These are phyloP conservation scores for Chlorella sp. DNA, from an alignment of 139 green algal species.

Conservation along the genomic window DNA sequence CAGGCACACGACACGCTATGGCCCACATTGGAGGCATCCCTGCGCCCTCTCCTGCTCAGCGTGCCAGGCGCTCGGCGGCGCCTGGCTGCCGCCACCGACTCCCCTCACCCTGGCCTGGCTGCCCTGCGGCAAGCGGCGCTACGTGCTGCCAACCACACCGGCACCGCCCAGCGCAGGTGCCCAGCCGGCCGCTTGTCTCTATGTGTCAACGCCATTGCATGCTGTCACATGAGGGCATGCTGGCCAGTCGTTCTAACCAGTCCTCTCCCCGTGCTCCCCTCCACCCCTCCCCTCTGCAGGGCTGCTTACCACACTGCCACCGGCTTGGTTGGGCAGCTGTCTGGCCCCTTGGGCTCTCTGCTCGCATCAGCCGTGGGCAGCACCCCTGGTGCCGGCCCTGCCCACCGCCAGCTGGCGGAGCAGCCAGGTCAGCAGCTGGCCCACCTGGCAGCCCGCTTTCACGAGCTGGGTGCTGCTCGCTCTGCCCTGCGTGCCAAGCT, in stretches of 20 bases:
- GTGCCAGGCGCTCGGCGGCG: not conserved
- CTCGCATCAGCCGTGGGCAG: not conserved
- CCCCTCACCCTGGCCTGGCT: not conserved
- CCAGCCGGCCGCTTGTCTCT: not conserved
- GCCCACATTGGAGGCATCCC: not conserved
- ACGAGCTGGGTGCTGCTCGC: not conserved
- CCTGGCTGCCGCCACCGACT: not conserved
- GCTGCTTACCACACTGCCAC: not conserved
- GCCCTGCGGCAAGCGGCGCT: not conserved
- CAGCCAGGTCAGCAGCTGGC: not conserved
- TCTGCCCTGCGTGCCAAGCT: not conserved
- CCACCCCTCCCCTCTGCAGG: not conserved
- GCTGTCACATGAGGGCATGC: too few relatives aligned
- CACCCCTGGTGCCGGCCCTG: not conserved
- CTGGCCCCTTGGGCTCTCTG: not conserved
- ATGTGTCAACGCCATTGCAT: not conserved
- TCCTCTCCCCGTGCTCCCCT: not conserved
- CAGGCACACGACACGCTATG: slow-evolving; percentile 21
- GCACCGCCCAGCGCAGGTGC: not conserved
- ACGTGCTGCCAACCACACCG: not conserved
- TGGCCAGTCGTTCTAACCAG: not conserved
- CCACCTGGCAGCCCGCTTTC: not conserved
- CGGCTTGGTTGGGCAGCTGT: not conserved
- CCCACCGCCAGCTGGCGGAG: not conserved
- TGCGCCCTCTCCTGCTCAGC: not conserved